phyloP scores from a whole-genome alignment of 1,139 yeast genomes.

The Geotrichum bryndzae region DNA sequence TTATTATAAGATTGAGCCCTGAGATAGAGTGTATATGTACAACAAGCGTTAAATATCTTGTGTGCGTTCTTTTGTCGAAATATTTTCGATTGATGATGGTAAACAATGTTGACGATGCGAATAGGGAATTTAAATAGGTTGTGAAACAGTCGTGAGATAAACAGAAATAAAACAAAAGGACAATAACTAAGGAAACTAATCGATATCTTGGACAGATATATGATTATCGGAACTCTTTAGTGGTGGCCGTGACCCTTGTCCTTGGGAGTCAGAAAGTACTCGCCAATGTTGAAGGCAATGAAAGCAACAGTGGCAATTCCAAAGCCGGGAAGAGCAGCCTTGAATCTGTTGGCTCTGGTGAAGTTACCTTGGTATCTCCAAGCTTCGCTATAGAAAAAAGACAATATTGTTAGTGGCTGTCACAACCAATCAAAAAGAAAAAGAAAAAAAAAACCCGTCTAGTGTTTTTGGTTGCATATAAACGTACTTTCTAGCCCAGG shows the following conservation, averaged over 20 bases:
- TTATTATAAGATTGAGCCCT: background rate
- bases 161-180: background rate
- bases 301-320: constrained; percentile 78
- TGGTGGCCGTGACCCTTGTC: constrained; percentile 9
- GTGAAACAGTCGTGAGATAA: background rate
- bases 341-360: constrained; percentile 63
- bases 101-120: background rate
- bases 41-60: too few relatives aligned
- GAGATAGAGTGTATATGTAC: background rate
- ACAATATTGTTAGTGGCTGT: background rate
- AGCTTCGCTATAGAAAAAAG: constrained; percentile 56
- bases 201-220: background rate
- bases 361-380: constrained; percentile 88
- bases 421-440: background rate
- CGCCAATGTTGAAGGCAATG: constrained; percentile 57
- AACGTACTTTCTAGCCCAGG: constrained; percentile 46
- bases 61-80: background rate
- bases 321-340: constrained; percentile 75
- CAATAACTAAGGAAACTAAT: background rate
- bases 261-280: constrained; percentile 37
- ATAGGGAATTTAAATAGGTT: background rate
- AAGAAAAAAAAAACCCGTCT: background rate
- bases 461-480: background rate
- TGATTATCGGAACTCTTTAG: background rate
- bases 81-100: background rate